phyloP scores from a whole-genome alignment of 305 asterid species.

The Rubia balearica region DNA sequence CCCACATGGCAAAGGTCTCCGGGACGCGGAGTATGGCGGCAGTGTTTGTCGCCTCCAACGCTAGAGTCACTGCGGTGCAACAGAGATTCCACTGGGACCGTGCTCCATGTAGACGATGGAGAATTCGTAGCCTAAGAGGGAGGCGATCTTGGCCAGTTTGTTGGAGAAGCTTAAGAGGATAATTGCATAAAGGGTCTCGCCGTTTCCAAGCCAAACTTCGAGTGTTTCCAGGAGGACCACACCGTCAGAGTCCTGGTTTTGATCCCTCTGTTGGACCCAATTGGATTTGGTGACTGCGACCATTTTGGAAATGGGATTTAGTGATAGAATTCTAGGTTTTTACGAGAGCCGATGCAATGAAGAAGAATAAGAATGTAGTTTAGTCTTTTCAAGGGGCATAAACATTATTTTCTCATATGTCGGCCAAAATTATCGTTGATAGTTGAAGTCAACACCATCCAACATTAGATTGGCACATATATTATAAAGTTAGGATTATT shows the following conservation, averaged over 20 bases:
- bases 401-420: too few relatives aligned
- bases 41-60: constrained; percentile 62
- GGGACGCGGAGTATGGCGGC: constrained; percentile 85
- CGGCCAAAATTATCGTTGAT: too few relatives aligned
- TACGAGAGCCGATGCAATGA: constrained; percentile 33
- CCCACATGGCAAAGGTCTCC: constrained; percentile 66
- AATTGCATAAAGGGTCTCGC: too few relatives aligned
- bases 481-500: too few relatives aligned
- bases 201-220: too few relatives aligned
- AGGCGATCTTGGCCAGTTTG: constrained; percentile 60
- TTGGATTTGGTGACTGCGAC: background rate
- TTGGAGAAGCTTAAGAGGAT: too few relatives aligned
- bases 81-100: constrained; percentile 80
- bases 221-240: too few relatives aligned
- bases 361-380: background rate
- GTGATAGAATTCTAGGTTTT: constrained; percentile 3
- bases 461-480: too few relatives aligned
- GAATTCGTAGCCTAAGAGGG: constrained; percentile 76
- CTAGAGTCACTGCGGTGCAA: constrained; percentile 64
- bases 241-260: constrained; percentile 20
- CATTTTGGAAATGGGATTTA: constrained; percentile 12
- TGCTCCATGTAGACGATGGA: constrained; percentile 91
- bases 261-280: constrained; percentile 1
- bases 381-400: too few relatives aligned
- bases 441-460: too few relatives aligned